Evolutionary conservation across 2,329 filamentous ascomycete genomes (phyloP), one percentile per base, ranked within the genome.

Genomic region (Diaporthe destruens): DNA sequence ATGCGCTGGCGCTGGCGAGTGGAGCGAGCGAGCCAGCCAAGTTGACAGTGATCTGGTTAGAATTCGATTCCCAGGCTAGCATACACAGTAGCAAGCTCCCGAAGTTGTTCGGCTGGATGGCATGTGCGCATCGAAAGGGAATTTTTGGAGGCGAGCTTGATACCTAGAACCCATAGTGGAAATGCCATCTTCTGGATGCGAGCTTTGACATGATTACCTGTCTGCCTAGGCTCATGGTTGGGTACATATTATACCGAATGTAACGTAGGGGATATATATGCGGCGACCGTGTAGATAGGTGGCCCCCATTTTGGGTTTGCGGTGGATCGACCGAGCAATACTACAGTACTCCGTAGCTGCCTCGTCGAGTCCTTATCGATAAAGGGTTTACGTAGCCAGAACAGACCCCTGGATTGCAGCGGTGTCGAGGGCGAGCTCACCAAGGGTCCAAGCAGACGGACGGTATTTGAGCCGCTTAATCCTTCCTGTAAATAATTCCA

Each of bases 331-430:
- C 54, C 18, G n/a, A 55, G 29, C 29, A 5, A 29, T 29, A 29
- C 29, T n/a, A 5, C 29, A 5, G 29, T 29, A 29, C 29, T 29
- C 29, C 29, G 29, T 36, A 51, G 47, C 34, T 25, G 14, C 8
- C 53, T 12, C 29, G 23, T 12, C 29, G 23, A 20, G 25, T 23
- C 34, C 54, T 73, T 73, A 73, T 73, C 72, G 72, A 73, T 73
- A 73, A 63, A 23, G 44, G 49, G 39, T 54, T 73, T 70, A 73
- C 72, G 72, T 73, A 71, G 67, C 68, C 39, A 39, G 68, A 71
- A 59, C 72, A 39, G 68, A 71, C 68, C 72, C 68, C 68, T 67
- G 44, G 68, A 56, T 32, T n/a, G 68, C 44, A 16, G 25, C 55
- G 29, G 11, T 53, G 32, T 56, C 34, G 54, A 36, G 54, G 32